phyloP scores from a whole-genome alignment of 805 yeast genomes.

The Nakazawaea ishiwadae region DNA sequence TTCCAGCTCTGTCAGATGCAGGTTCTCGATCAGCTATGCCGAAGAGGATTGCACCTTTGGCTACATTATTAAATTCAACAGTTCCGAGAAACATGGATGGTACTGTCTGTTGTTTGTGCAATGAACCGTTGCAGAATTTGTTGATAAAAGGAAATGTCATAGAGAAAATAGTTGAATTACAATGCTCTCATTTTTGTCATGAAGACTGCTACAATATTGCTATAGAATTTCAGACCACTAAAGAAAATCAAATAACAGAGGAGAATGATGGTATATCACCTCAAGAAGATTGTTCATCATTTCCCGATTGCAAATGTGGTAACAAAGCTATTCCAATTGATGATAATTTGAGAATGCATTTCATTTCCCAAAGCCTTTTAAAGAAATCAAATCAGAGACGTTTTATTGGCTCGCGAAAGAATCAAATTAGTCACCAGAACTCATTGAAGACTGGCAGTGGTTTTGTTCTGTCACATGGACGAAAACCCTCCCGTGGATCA shows the following conservation, averaged over 20 bases:
- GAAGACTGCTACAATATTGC: slow-evolving; percentile 50
- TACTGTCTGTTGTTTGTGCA: slow-evolving; percentile 35
- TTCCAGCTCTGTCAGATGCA: too few relatives aligned
- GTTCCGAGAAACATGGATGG: not conserved
- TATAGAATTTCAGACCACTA: slow-evolving; percentile 22
- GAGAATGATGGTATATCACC: not conserved
- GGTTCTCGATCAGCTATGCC: too few relatives aligned
- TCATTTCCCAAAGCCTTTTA: not conserved
- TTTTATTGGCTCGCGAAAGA: too few relatives aligned
- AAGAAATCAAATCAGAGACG: too few relatives aligned
- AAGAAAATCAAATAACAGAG: not conserved
- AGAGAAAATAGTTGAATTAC: slow-evolving; percentile 39
- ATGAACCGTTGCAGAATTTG: slow-evolving; percentile 40
- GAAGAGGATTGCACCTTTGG: too few relatives aligned
- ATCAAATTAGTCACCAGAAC: too few relatives aligned
- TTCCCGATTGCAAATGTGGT: slow-evolving; percentile 5
- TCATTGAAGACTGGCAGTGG: not conserved
- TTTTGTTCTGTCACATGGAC: slow-evolving; percentile 15
- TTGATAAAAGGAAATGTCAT: slow-evolving; percentile 26
- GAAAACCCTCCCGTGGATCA: slow-evolving; percentile 29
- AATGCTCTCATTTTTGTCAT: slow-evolving; percentile 54
- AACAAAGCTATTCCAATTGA: slow-evolving; percentile 1
- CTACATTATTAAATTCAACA: too few relatives aligned
- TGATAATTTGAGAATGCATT: not conserved
- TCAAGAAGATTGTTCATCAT: not conserved